Evolutionary conservation across 2,329 filamentous ascomycete genomes (phyloP), one percentile per base, ranked within the genome.

Genomic region (Sporothrix inflata): DNA sequence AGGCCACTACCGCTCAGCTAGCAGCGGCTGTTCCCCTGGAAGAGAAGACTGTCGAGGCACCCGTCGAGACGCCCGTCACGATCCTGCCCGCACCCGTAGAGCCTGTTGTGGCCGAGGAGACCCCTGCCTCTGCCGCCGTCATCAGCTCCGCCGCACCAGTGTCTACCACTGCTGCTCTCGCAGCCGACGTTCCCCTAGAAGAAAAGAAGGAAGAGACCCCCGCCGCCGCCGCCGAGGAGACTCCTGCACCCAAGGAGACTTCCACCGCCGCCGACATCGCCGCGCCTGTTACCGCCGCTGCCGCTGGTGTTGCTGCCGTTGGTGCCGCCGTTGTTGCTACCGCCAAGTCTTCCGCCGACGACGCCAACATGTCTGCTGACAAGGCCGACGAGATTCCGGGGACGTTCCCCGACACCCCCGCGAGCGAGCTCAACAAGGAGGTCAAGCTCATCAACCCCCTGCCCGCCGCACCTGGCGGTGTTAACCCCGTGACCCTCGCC

Each of bases 401-500:
- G 55, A 79, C 81, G 53, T 87, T 86, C 75, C 77, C 78, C 14
- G 78, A 78, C 83, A 84, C 74, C 2, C 92, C 94, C 60, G 80
- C 83, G 63, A 79, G 80, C 63, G 84, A 87, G 72, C 79, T 83
- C 42, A 82, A 86, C 75, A 84, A 88, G 80, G 81, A 84, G 71
- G 82, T 93, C 79, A 81, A 84, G 77, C 38, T 76, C 42, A 81
- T 91, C 76, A 86, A 87, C 77, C 89, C 90, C 30, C 82, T 92
- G 47, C 89, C 90, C 30, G 89, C 90, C 71, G 85, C 88, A 24
- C 84, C 85, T 49, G 89, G 88, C 53, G 87, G 83, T 47, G 88
- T 94, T 73, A 98, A 98, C 82, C 94, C 95, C 8, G 88, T 98
- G 80, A 86, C 88, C 77, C 86, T 97, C 71, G 87, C 88, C 30